Evolutionary conservation across 495 filamentous ascomycete species (phyloP), one percentile per base, ranked within the genome.

Genomic region (Echria macrotheca): DNA sequence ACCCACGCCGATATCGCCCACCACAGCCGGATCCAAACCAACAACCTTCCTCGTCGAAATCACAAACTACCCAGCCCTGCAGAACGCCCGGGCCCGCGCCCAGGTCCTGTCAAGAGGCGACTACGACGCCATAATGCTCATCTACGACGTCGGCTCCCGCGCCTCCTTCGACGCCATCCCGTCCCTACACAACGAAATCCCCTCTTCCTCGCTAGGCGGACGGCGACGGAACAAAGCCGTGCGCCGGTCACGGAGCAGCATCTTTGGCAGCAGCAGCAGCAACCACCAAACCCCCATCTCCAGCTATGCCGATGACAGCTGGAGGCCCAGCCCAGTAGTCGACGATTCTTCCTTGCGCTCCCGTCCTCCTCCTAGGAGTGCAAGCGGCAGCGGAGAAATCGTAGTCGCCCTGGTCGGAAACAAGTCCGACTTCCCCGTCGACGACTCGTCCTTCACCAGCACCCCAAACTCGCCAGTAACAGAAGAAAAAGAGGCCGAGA

Each of bases 51-150:
- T 61, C 17, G 43, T 61, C 25, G 58, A 61, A 38, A n/a, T 61
- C 6, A 54, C 47, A 29, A 61, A 61, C 53, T 49, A 53, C 47
- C 58, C 58, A 2, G 39, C 19, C 33, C 52, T 61, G 11, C 55
- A 61, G 14, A 14, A 24, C 25, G 36, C 28, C 26, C 44, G 35
- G 22, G 36, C 35, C 4, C 55, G 55, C 5, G 22, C 47, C 10
- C 43, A 44, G 3, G 17, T 52, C 6, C 47, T 47, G 38, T 37
- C 55, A 9, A 50, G 37, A 26, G 43, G 37, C 0, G 49, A 46
- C 17, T 61, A 56, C 44, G 58, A 61, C 38, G 58, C 58, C 19
- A 45, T 61, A n/a, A 43, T 61, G 6, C 50, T 61, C 15, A 48
- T 61, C 22, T 61, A 61, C 56, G 55, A 58, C 45, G 44, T 61